Conservation (phyloP, 306 rosid species). For the Malus domestica region ASM211411v1 NC_041803.1:50360001-50360500, state of each 20-base stretch:
- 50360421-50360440: constrained; percentile 24
- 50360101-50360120: constrained; percentile 51
- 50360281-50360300: not conserved
- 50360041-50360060: constrained; percentile 46
- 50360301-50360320: constrained; percentile 34
- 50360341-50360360: constrained; percentile 20
- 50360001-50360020: constrained; percentile 25
- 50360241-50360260: constrained; percentile 38
- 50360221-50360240: constrained; percentile 25
- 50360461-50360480: constrained; percentile 10
- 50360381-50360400: too few relatives aligned
- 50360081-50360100: constrained; percentile 48
- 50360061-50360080: constrained; percentile 41
- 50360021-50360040: constrained; percentile 35
- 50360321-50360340: constrained; percentile 49
- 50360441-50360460: constrained; percentile 24
- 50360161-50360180: not conserved
- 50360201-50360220: not conserved
- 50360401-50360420: constrained; percentile 5
- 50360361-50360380: constrained; percentile 40
- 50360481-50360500: constrained; percentile 33
- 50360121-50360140: constrained; percentile 32
- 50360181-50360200: not conserved
- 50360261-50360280: constrained; percentile 30
- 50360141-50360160: not conserved